Base-by-base conservation (phyloP, 805 yeast species). In the Ogataea salicorniae region DNA sequence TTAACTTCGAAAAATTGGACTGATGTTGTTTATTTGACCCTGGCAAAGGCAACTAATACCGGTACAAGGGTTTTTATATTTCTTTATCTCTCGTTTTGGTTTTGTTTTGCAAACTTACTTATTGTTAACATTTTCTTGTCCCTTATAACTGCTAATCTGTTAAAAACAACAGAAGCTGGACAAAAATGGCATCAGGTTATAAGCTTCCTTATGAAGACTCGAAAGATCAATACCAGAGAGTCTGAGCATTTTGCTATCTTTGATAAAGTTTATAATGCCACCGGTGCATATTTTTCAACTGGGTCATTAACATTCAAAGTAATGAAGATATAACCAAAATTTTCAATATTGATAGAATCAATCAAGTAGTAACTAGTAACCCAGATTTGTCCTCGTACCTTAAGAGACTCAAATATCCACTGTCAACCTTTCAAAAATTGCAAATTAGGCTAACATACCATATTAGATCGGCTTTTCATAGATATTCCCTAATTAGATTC, bases 1-100 rank as follows among this genome's bases (percentile, higher is more conserved):
- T 83, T 92, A 0, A 77, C 95, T 0, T 87, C 96, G 0, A 96
- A 90, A 61, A 86, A 87, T 61, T 89, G 96, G 96, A 83, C 95
- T 0, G 73, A 71, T 5, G 72, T 84, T n/a, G 64, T 88, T 55
- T 89, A 82, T 56, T 63, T 68, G 8, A 64, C 81, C 23, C 82
- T 82, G 45, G 63, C 72, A 43, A 63, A 72, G 49, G 77, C 81
- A 1, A 69, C 75, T 0, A 74, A 76, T 34, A 66, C 66, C 13
- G 74, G 72, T n/a, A 73, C 72, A 34, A 73, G 74, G 47, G 73
- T 73, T 39, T 75, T 82, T 55, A 82, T 84, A 2, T 77, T 84
- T 0, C 69, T 82, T 8, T 61, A 81, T 26, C 62, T 87, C 34
- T 78, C 87, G 39, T 65, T 76, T 0, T 88, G 96, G 96, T 85